Base-by-base conservation (phyloP, 768 basidiomycete species). In the Neoboletus magnificus region DNA sequence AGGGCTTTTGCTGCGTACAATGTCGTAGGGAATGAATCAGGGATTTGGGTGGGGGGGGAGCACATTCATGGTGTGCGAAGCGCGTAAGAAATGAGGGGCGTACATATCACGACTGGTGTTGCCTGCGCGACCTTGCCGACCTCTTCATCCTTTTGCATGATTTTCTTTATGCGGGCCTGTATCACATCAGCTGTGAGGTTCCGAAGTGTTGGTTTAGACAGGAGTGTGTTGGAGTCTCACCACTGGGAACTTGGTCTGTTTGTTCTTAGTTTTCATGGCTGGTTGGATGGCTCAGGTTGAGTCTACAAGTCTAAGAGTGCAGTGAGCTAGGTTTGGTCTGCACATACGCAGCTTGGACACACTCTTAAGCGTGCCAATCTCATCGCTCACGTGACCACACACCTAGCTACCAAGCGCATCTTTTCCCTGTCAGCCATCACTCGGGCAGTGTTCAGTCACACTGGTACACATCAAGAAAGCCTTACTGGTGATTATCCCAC, bases 131-230 rank as follows among this genome's bases (percentile, higher is more conserved):
- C 93, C 71, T 98, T 98, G 55, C 96, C 96, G 20, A 98, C 96
- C 68, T 98, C 96, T 68, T 98, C 96, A 68, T 98, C 96, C 70
- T 94, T 93, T 77, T 98, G 96, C 92, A 98, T 98, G 53, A 98
- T 97, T 77, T 93, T 91, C 81, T 98, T 98, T 77, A 98, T 98
- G 43, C 96, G 87, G 4, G 96, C 95, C 94, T 96, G 33, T 23
- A 20, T 56, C n/a, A 27, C 18, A 40, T 68, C 43, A 66, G 62
- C 29, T 18, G 30, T 54, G 29, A 18, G 33, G 22, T 41, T 27
- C 29, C 29, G 23, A 42, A 22, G 22, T 30, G 29, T 22, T 29
- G 42, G 25, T 45, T 18, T 20, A 20, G 29, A 30, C 46, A 22
- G 46, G 30, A 16, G 10, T 44, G 56, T 51, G 73, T 22, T 11